Evolutionary conservation across 2,329 filamentous ascomycete genomes (phyloP), one percentile per base, ranked within the genome.

Genomic region (Stachybotrys chlorohalonatus): DNA sequence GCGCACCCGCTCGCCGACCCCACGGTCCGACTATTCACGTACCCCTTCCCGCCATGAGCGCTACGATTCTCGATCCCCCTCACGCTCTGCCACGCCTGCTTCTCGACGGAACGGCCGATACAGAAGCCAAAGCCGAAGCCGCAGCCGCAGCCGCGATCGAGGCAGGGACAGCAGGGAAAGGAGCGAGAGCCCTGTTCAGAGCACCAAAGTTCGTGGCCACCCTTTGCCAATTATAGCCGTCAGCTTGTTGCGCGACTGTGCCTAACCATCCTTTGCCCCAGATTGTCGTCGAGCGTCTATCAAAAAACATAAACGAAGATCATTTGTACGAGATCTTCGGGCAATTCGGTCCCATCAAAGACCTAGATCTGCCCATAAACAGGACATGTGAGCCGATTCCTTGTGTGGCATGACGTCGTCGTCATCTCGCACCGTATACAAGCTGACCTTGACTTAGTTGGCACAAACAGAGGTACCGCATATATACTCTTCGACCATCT

Each of bases 241-340:
- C 17, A n/a, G 46, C 46, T 16, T n/a, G 46, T 6, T n/a, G 9
- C 15, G 9, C 46, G 13, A 9, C 30, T 32, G 53, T 46, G 50
- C 32, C 52, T 64, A 53, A 63, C 56, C 54, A 30, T 51, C 42
- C 24, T 31, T 48, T 52, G 16, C 16, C 7, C 36, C 63, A 96
- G 89, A 92, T 99, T 67, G 90, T 99, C 16, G 88, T 99, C 50
- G 94, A 99, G 71, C 92, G 95, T 59, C 79, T 99, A 65, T 95
- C 93, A 5, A 96, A 95, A 70, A 97, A 96, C 65, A 87, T 99
- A 62, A 95, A 89, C 56, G 89, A 93, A 68, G 82, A 82, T 16
- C 94, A 99, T 65, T 76, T 99, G 7, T 82, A 84, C 61, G 94
- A 99, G 68, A 96, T 99, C 57, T 99, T 99, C 67, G 87, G 89